These are phyloP conservation scores for Melocanna baccifera DNA, from an alignment of 176 grass and related monocot genomes.

Conservation along the genomic window DNA sequence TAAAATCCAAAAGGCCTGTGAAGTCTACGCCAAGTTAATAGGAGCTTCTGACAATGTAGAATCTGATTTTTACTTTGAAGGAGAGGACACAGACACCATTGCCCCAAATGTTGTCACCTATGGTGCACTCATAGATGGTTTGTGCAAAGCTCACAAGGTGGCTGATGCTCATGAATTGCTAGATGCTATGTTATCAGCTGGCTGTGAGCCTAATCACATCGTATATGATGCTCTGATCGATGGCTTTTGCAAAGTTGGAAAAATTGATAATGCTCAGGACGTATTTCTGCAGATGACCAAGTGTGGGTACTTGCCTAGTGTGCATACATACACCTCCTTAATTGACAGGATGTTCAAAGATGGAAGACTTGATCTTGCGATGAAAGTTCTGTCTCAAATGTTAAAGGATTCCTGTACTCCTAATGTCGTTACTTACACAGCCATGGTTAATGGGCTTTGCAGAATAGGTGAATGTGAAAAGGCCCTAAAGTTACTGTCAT, in stretches of 20 bases:
- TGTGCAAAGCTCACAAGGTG: slow-evolving; percentile 95
- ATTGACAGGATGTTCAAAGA: slow-evolving; percentile 94
- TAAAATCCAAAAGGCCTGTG: slow-evolving; percentile 65
- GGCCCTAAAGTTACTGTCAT: slow-evolving; percentile 62
- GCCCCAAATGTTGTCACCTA: slow-evolving; percentile 89
- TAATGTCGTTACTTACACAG: slow-evolving; percentile 94
- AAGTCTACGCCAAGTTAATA: slow-evolving; percentile 69
- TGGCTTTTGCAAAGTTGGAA: slow-evolving; percentile 87
- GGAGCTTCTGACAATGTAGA: slow-evolving; percentile 51
- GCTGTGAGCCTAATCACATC: slow-evolving; percentile 78
- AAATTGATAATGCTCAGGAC: slow-evolving; percentile 78
- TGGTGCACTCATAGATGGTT: slow-evolving; percentile 89
- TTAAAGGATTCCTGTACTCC: slow-evolving; percentile 75
- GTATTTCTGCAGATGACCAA: slow-evolving; percentile 82
- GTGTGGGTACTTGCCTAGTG: slow-evolving; percentile 69
- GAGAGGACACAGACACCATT: slow-evolving; percentile 16
- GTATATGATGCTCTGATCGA: slow-evolving; percentile 91
- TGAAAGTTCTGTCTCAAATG: slow-evolving; percentile 94
- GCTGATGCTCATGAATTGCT: slow-evolving; percentile 66
- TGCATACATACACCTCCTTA: slow-evolving; percentile 87
- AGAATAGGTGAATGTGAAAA: slow-evolving; percentile 73
- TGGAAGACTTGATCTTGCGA: slow-evolving; percentile 89
- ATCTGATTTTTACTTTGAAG: slow-evolving; percentile 61
- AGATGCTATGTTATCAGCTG: slow-evolving; percentile 65
- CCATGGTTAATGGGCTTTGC: slow-evolving; percentile 94